Conservation (phyloP, 1,284 basidiomycete genomes). For the Sporisorium graminicola region DNA sequence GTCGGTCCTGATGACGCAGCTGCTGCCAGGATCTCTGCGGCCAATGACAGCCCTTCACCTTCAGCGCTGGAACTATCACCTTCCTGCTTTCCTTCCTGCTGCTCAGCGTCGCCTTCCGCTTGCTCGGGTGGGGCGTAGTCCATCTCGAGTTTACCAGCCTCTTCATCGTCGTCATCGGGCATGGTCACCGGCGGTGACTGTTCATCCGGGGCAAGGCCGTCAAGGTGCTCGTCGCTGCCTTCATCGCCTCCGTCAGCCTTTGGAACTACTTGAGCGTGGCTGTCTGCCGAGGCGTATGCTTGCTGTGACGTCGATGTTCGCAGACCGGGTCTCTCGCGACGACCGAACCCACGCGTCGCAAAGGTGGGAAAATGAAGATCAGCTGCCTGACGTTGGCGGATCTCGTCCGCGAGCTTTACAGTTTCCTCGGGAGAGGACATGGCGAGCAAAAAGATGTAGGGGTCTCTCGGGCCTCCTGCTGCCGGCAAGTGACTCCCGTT, state of each 20-base stretch:
- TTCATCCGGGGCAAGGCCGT: not conserved
- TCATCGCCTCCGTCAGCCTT: not conserved
- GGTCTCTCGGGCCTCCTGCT: not conserved
- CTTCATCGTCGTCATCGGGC: conserved; percentile 46
- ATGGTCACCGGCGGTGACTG: conserved; percentile 14
- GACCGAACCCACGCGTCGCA: conserved; percentile 37
- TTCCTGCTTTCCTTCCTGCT: not conserved
- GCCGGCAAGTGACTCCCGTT: not conserved
- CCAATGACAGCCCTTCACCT: conserved; percentile 20
- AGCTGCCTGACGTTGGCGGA: conserved; percentile 41
- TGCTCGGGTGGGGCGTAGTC: conserved; percentile 29
- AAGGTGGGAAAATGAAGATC: conserved; percentile 43
- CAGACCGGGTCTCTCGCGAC: conserved; percentile 31
- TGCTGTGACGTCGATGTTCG: conserved; percentile 11
- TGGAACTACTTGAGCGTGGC: not conserved
- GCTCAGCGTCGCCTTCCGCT: not conserved
- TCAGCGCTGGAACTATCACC: not conserved
- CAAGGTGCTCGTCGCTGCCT: not conserved
- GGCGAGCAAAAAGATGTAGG: not conserved
- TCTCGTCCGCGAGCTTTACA: conserved; percentile 41
- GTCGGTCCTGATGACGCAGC: conserved; percentile 19
- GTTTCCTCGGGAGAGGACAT: conserved; percentile 53
- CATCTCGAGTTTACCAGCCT: conserved; percentile 49
- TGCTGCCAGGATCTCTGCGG: conserved; percentile 39
- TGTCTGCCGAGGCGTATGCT: not conserved